Base-by-base conservation (phyloP, 2,329 filamentous ascomycete genomes). In the Claviceps sp. region DNA sequence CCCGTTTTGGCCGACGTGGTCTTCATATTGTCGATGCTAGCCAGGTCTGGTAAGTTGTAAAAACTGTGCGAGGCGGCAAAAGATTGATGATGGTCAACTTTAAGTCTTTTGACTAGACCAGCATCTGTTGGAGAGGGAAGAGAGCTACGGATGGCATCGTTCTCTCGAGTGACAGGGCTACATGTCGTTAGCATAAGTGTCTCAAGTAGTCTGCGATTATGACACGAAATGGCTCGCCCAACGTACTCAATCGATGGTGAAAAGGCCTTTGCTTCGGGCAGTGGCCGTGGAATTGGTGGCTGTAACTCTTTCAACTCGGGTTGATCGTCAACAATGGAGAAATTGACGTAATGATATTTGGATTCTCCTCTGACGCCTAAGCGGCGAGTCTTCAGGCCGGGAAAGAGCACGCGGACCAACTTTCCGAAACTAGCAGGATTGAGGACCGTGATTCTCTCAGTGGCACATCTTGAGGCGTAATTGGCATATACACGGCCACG, bases 381-480 rank as follows among this genome's bases (percentile, higher is more conserved):
- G 57, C 93, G 80, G 53, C 93, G 79, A 36, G 93, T 98, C 68
- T 95, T 91, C 22, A 98, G 83, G 43, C 90, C 91, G 0, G 93
- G 91, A 60, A 97, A 98, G 49, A 98, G 85, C 40, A 98, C 91
- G 36, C 93, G 83, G 37, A 98, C 93, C 44, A 98, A 79, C 68
- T 98, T 98, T 52, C 93, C 93, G 68, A 98, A 98, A 29, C 91
- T 97, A 9, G 93, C 93, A 43, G 93, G 93, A 63, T 98, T 98
- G 52, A 98, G 71, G 9, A 95, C 90, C 0, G 93, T 94, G 40
- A 97, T 94, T 62, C 90, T 82, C 64, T 97, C 90, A 5, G 85
- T 94, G 44, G 88, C 90, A 67, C 93, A 98, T 56, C 88, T 82
- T 26, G 87, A 89, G 47, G 91, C 93, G 66, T 98, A 98, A 65